These are phyloP conservation scores for Candida gigantensis DNA, from an alignment of 1,139 yeast genomes.

Conservation along the genomic window DNA sequence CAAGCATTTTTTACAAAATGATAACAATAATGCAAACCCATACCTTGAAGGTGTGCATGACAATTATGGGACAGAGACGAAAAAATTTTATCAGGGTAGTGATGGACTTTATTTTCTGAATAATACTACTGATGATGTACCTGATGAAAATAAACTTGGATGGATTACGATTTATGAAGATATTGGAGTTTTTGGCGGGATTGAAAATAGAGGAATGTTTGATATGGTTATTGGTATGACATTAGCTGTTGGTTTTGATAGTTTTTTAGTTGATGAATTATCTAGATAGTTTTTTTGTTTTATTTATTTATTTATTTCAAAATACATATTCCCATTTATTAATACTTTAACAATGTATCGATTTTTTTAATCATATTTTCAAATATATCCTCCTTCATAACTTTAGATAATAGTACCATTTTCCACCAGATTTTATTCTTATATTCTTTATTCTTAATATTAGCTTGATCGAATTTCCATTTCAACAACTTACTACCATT, in stretches of 20 bases:
- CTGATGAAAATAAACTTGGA: conserved; percentile 59
- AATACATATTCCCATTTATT: background rate
- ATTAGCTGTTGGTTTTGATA: conserved; percentile 54
- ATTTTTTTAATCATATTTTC: conserved; percentile 10
- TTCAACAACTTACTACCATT: conserved; percentile 7
- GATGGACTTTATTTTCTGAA: conserved; percentile 52
- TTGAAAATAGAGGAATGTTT: conserved; percentile 45
- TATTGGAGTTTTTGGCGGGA: conserved; percentile 22
- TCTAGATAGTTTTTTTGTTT: background rate
- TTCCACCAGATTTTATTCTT: conserved; percentile 12
- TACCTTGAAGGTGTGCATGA: conserved; percentile 17
- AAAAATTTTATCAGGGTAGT: conserved; percentile 48
- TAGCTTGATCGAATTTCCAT: conserved; percentile 5
- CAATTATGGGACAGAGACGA: conserved; percentile 31
- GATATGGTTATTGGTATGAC: conserved; percentile 56
- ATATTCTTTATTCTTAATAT: conserved; percentile 2
- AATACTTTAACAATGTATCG: conserved; percentile 10
- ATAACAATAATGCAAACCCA: conserved; percentile 23
- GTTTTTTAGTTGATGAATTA: conserved; percentile 10
- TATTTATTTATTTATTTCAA: background rate
- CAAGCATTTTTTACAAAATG: conserved; percentile 10
- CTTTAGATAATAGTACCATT: conserved; percentile 14
- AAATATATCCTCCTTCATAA: conserved; percentile 11
- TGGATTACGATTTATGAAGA: conserved; percentile 66
- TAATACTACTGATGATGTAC: conserved; percentile 58